phyloP scores from a whole-genome alignment of 805 yeast genomes.

The Yamadazyma sp. region DNA sequence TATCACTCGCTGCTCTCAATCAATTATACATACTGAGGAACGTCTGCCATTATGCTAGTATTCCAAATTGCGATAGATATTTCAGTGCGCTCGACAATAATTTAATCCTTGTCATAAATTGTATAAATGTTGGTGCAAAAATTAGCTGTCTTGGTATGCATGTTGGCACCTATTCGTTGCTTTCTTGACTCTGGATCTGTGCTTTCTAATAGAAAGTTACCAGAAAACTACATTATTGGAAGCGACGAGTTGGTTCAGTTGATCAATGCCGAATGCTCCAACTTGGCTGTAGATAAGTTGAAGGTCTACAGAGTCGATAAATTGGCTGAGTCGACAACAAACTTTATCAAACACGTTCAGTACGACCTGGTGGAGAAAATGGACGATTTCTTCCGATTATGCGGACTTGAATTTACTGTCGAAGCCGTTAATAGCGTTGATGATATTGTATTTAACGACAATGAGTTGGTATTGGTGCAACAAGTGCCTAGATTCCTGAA shows the following conservation, averaged over 20 bases:
- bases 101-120: background rate
- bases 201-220: constrained; percentile 8
- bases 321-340: background rate
- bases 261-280: constrained; percentile 12
- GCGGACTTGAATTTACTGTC: constrained; percentile 7
- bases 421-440: background rate
- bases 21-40: constrained; percentile 37
- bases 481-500: constrained; percentile 10
- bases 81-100: constrained; percentile 20
- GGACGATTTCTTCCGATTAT: constrained; percentile 15
- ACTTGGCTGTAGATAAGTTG: constrained; percentile 9
- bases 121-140: background rate
- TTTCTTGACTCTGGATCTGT: constrained; percentile 10
- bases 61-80: constrained; percentile 10
- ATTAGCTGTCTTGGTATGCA: constrained; percentile 1
- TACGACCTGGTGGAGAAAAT: constrained; percentile 16
- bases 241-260: constrained; percentile 17
- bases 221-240: constrained; percentile 18
- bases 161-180: constrained; percentile 1
- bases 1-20: background rate
- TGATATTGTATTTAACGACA: constrained; percentile 2
- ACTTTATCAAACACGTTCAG: constrained; percentile 18
- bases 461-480: constrained; percentile 9
- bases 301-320: constrained; percentile 24
- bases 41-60: constrained; percentile 27